Conservation (phyloP, 345 rosid species). For the Eucalyptus virginea region DNA sequence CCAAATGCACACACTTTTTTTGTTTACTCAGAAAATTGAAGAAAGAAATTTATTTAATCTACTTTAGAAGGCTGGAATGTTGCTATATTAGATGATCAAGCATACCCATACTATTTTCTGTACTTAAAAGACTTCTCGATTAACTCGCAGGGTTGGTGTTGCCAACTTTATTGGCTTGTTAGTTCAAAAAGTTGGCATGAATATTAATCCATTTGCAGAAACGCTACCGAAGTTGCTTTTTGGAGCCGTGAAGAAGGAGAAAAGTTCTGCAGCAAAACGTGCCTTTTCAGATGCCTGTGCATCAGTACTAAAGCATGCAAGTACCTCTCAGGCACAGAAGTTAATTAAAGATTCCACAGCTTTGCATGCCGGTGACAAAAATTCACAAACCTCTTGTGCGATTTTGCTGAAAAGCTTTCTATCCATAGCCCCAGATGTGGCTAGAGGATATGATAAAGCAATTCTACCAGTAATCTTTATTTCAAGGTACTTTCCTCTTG, state of each 20-base stretch:
- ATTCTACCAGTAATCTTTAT: slow-evolving; percentile 66
- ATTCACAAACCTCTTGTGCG: slow-evolving; percentile 72
- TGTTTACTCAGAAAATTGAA: too few relatives aligned
- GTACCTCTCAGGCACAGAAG: slow-evolving; percentile 52
- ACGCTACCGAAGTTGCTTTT: slow-evolving; percentile 52
- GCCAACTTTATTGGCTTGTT: slow-evolving; percentile 72
- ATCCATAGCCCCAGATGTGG: slow-evolving; percentile 61
- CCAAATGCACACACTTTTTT: background rate
- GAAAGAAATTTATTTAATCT: background rate
- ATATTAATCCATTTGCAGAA: slow-evolving; percentile 58
- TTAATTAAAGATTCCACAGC: slow-evolving; percentile 73
- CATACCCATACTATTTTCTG: background rate
- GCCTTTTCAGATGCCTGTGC: slow-evolving; percentile 84
- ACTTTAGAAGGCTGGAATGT: background rate
- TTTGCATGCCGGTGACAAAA: slow-evolving; percentile 65
- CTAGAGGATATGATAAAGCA: slow-evolving; percentile 47
- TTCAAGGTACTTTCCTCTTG: slow-evolving; percentile 38
- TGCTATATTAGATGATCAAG: background rate
- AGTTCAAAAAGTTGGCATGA: slow-evolving; percentile 66
- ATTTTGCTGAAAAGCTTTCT: slow-evolving; percentile 68
- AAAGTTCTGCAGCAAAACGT: slow-evolving; percentile 60
- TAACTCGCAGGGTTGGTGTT: slow-evolving; percentile 70
- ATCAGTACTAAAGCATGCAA: slow-evolving; percentile 54
- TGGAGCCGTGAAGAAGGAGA: slow-evolving; percentile 75
- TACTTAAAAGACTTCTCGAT: background rate